Conservation (phyloP, 2,329 filamentous ascomycete species). For the Pseudocercospora macadamiae region DNA sequence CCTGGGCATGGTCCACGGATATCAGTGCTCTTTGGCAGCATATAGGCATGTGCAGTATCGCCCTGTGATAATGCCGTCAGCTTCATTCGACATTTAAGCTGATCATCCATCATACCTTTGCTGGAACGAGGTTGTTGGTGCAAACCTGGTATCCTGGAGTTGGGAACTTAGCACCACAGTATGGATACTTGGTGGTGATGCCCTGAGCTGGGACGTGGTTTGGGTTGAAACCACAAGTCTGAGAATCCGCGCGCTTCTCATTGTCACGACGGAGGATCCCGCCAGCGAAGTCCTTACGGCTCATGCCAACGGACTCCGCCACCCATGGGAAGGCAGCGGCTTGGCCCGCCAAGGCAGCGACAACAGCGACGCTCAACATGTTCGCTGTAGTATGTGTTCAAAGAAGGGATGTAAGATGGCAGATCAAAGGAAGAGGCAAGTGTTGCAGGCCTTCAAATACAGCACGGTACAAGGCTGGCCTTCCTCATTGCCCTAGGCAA, state of each 20-base stretch:
- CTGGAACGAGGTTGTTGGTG: slow-evolving; percentile 37
- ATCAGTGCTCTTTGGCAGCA: slow-evolving; percentile 42
- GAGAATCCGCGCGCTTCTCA: slow-evolving; percentile 23
- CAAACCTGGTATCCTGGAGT: slow-evolving; percentile 47
- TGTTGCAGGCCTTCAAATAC: neutral
- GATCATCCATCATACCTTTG: slow-evolving; percentile 43
- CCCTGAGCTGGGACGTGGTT: slow-evolving; percentile 44
- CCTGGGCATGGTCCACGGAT: slow-evolving; percentile 43
- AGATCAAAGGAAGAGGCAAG: neutral
- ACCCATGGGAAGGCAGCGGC: slow-evolving; percentile 46
- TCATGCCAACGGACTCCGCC: slow-evolving; percentile 31
- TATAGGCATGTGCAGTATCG: slow-evolving; percentile 44
- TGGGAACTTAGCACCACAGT: slow-evolving; percentile 45
- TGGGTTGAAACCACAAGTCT: slow-evolving; percentile 44
- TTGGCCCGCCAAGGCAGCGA: slow-evolving; percentile 30
- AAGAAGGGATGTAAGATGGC: neutral
- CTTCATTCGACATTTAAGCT: slow-evolving; percentile 31
- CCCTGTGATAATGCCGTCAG: slow-evolving; percentile 38
- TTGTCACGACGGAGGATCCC: slow-evolving; percentile 39
- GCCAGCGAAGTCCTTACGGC: slow-evolving; percentile 32
- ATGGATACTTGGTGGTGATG: slow-evolving; percentile 39
- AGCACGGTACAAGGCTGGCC: neutral
- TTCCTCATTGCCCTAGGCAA: neutral
- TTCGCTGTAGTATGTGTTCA: slow-evolving; percentile 9
- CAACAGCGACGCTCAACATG: slow-evolving; percentile 15